Base-by-base conservation (phyloP, 345 rosid species). In the Bruguiera sexangula region DNA sequence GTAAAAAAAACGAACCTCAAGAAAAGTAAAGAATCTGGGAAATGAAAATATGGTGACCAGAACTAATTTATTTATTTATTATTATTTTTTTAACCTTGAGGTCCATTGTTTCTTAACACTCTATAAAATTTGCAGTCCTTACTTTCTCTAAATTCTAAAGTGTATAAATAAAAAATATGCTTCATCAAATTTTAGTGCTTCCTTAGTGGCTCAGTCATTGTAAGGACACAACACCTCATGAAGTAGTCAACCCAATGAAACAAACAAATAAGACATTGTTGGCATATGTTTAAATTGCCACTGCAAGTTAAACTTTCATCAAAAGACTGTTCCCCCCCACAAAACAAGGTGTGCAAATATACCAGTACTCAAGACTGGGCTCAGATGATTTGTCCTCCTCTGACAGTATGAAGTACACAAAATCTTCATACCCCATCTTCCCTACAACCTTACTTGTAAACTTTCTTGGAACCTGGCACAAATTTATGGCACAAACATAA, bases 311-410 rank as follows among this genome's bases (percentile, higher is more conserved):
- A 50, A 26, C 21, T n/a, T 56, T 50, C 24, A 26, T 27, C 19
- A 26, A 5, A 46, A 9, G 16, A 50, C 7, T 57, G 22, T 30
- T 63, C 29, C 21, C 58, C 34, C 37, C 27, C 4, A 60, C 13
- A 39, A 60, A 50, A 48, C 34, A 65, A 73, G 67, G 46, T 32
- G 9, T 60, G 15, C 16, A 65, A 60, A 54, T 18, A 46, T 79
- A 91, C 98, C 98, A 93, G 79, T 89, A 93, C 80, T 93, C 98
- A 63, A 93, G 98, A 81, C 98, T 91, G 69, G 94, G 96, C 75
- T 83, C 90, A 20, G 98, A 89, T 76, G 97, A 88, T 81, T 93
- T 93, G 74, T 93, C 98, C 84, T 93, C 98, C 85, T 93, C 98
- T 1, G 98, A 86, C 60, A 91, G 83, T 76, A 93, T 93, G 78